phyloP scores from a whole-genome alignment of 208 protist species.

The Angomonas ambiguus region DNA sequence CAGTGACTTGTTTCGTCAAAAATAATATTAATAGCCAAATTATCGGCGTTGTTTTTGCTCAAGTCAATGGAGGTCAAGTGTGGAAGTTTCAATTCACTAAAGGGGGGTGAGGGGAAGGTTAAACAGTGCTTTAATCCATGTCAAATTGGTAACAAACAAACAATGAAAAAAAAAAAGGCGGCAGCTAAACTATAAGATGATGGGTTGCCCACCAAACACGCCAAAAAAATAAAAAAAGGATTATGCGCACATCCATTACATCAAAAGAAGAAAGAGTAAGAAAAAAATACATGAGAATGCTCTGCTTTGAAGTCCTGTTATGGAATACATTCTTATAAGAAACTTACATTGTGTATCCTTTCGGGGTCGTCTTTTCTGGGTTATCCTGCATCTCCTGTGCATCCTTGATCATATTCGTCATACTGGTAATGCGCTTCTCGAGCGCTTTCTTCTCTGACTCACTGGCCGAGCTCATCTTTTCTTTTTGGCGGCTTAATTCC shows the following conservation, averaged over 20 bases:
- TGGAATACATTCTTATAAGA: background rate
- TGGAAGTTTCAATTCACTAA: no score
- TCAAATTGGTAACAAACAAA: no score
- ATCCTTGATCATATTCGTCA: constrained; percentile 71
- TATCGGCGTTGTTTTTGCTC: no score
- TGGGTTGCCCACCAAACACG: background rate
- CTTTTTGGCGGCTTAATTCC: constrained; percentile 60
- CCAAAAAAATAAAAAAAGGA: background rate
- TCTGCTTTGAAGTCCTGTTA: no score
- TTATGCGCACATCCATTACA: background rate
- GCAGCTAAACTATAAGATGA: background rate
- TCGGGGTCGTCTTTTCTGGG: constrained; percentile 46
- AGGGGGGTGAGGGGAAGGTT: no score
- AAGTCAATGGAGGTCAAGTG: no score
- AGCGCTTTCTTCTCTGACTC: constrained; percentile 41
- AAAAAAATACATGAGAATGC: constrained; percentile 1
- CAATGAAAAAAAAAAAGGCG: no score
- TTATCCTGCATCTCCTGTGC: constrained; percentile 48
- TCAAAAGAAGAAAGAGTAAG: background rate
- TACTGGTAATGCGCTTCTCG: constrained; percentile 44
- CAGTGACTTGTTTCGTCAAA: no score
- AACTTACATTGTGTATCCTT: constrained; percentile 45
- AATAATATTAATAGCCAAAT: no score
- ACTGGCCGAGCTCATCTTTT: constrained; percentile 39
- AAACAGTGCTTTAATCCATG: no score